These are phyloP conservation scores for Lonicera japonica DNA, from an alignment of 129 eudicot genomes.

Conservation along the genomic window DNA sequence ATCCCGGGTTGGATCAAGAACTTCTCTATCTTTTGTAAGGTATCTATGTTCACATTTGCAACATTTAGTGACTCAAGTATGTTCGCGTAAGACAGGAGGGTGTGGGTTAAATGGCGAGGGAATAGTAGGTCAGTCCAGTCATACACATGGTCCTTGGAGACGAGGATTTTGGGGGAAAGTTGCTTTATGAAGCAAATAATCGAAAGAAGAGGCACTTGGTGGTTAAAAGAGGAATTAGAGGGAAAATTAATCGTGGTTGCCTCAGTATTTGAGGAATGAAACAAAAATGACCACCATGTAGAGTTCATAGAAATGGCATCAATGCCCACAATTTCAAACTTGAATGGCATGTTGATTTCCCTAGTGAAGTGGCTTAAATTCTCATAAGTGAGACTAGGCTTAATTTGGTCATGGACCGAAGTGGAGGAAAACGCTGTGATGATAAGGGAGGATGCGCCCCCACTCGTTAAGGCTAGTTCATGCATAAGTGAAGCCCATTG, in stretches of 20 bases:
- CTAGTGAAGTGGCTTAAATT: conserved; percentile 69
- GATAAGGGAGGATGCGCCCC: conserved; percentile 53
- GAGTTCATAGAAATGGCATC: conserved; percentile 44
- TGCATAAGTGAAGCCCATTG: conserved; percentile 99
- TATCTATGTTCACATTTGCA: conserved; percentile 57
- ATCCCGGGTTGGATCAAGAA: conserved; percentile 72
- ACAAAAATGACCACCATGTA: conserved; percentile 49
- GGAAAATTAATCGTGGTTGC: conserved; percentile 85
- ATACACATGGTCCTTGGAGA: conserved; percentile 77
- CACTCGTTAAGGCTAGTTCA: conserved; percentile 66
- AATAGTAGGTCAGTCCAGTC: conserved; percentile 74
- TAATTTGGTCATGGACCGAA: conserved; percentile 69
- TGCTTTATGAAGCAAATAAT: conserved; percentile 65
- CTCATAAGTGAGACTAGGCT: conserved; percentile 62
- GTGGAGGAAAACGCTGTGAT: conserved; percentile 81
- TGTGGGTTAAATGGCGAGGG: conserved; percentile 66
- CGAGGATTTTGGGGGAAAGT: conserved; percentile 64
- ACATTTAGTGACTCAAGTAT: conserved; percentile 81
- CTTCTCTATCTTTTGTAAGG: conserved; percentile 74
- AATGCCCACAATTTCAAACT: conserved; percentile 57
- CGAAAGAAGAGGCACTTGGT: conserved; percentile 39
- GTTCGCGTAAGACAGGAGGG: conserved; percentile 65
- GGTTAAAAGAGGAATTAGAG: conserved; percentile 41
- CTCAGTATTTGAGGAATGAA: conserved; percentile 48
- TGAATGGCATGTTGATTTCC: conserved; percentile 59